phyloP scores from a whole-genome alignment of 2,329 filamentous ascomycete genomes.

The Anisogramma anomala region DNA sequence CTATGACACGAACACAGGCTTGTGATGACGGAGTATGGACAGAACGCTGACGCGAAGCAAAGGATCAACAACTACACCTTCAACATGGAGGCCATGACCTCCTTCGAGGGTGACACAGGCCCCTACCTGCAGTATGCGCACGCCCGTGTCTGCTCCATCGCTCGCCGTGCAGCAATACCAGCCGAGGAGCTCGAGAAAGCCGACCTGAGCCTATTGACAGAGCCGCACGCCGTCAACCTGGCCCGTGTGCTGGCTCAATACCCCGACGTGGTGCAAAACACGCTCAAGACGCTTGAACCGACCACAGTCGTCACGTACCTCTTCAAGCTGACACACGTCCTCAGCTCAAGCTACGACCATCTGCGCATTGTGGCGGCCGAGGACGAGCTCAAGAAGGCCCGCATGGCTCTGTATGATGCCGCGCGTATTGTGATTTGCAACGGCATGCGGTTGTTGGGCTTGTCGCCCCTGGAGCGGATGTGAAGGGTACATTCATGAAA shows the following conservation, averaged over 20 bases:
- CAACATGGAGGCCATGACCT: conserved; percentile 71
- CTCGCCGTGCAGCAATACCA: conserved; percentile 41
- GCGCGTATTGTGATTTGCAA: conserved; percentile 67
- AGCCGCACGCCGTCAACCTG: conserved; percentile 61
- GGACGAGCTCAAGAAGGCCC: conserved; percentile 55
- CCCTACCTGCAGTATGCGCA: conserved; percentile 79
- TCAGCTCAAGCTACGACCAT: conserved; percentile 73
- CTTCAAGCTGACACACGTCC: conserved; percentile 74
- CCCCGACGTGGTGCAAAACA: conserved; percentile 76
- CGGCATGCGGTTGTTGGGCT: conserved; percentile 69
- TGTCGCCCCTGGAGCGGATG: conserved; percentile 60
- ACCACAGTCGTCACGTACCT: conserved; percentile 47
- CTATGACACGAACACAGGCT: not conserved
- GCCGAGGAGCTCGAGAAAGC: conserved; percentile 49
- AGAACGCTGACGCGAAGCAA: conserved; percentile 10
- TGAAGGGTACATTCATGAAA: not conserved
- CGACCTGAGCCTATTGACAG: conserved; percentile 56
- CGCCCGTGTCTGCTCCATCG: conserved; percentile 56
- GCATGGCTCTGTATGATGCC: conserved; percentile 67
- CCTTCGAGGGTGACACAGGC: conserved; percentile 75
- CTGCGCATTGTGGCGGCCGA: conserved; percentile 74
- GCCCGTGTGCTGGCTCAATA: conserved; percentile 70
- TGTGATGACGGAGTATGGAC: conserved; percentile 2
- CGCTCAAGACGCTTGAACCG: conserved; percentile 69
- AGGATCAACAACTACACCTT: conserved; percentile 59